These are phyloP conservation scores for Blakeslea trispora DNA, from an alignment of 371 early-diverging fungal species.

Conservation along the genomic window DNA sequence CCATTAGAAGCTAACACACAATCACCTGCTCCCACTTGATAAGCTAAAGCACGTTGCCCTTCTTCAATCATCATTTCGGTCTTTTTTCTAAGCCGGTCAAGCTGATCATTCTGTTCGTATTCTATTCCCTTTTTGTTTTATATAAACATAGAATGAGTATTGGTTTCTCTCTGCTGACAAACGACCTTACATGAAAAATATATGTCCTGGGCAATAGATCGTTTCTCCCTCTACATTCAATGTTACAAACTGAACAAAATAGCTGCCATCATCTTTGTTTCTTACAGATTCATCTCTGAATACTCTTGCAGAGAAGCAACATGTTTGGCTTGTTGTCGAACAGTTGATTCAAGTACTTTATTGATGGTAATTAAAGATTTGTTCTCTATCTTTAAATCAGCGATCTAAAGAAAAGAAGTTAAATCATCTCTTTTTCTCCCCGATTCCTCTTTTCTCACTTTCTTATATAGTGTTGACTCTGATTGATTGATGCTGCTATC, in stretches of 20 bases:
- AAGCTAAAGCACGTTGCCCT: constrained; percentile 35
- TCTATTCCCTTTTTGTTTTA: constrained; percentile 20
- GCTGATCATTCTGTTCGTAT: constrained; percentile 41
- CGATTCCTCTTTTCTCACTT: constrained; percentile 21
- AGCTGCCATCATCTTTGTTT: too few species aligned
- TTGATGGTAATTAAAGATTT: constrained; percentile 46
- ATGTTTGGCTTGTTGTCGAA: constrained; percentile 46
- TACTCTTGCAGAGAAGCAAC: constrained; percentile 41
- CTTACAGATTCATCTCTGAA: constrained; percentile 16
- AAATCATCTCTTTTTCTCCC: not conserved
- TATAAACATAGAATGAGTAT: not conserved
- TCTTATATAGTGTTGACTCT: constrained; percentile 40
- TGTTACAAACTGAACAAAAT: too few species aligned
- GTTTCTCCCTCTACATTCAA: too few species aligned
- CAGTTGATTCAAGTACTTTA: constrained; percentile 48
- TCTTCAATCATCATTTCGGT: constrained; percentile 38
- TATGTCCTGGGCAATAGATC: too few species aligned
- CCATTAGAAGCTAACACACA: constrained; percentile 17
- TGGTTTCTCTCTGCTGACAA: too few species aligned
- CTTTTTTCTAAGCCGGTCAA: constrained; percentile 30
- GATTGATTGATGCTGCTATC: not conserved
- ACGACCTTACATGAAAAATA: too few species aligned
- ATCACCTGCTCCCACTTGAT: constrained; percentile 23
- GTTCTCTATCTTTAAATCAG: constrained; percentile 53
- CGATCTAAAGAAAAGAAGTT: constrained; percentile 39